Conservation (phyloP, 495 filamentous ascomycete genomes). For the Apiosordaria backusii region DNA sequence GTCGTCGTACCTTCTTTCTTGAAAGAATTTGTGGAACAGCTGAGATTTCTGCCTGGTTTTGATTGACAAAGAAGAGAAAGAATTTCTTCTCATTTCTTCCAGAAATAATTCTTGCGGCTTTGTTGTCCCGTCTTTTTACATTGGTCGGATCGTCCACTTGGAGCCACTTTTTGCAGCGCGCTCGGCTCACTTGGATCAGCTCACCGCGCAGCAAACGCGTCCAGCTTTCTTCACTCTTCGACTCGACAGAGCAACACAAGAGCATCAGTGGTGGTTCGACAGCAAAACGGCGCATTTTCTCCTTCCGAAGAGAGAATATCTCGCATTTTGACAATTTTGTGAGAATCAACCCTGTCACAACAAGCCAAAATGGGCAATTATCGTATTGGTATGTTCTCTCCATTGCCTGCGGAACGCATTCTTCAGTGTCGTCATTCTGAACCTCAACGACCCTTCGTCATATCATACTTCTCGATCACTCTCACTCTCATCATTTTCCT, state of each 20-base stretch:
- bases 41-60: neutral
- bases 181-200: neutral
- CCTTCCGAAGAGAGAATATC: neutral
- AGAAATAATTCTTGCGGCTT: neutral
- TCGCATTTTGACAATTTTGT: neutral
- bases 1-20: neutral
- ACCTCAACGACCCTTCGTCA: no score
- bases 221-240: neutral
- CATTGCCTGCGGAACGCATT: neutral
- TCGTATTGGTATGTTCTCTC: neutral
- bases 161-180: neutral
- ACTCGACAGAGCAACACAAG: neutral
- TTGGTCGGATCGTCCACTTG: neutral
- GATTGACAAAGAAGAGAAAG: neutral
- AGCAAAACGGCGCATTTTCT: neutral
- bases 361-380: slow-evolving; percentile 5
- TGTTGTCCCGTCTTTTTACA: neutral
- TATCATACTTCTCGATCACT: no score
- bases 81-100: neutral
- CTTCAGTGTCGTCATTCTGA: no score
- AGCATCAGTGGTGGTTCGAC: neutral
- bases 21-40: neutral
- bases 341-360: neutral
- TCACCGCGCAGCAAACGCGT: neutral
- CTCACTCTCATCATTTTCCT: no score